phyloP scores from a whole-genome alignment of 805 yeast genomes.

The Metschnikowia continentalis region DNA sequence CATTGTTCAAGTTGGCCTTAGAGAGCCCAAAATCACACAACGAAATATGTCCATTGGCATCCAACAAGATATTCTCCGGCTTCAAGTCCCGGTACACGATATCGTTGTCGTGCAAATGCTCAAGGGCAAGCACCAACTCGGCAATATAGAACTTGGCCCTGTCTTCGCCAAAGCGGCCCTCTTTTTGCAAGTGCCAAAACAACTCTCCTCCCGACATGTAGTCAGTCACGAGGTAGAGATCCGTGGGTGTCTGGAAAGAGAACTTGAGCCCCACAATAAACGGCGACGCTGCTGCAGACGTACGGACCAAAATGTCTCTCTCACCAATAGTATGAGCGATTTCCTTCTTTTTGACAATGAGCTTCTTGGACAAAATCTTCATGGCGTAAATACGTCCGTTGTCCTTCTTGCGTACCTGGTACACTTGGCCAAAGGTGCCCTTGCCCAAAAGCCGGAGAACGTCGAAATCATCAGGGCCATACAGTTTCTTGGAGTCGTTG shows the following conservation, averaged over 20 bases:
- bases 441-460: constrained; percentile 86
- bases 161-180: constrained; percentile 88
- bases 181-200: constrained; percentile 95
- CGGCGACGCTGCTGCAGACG: constrained; percentile 84
- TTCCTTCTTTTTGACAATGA: constrained; percentile 94
- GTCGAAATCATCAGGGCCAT: constrained; percentile 94
- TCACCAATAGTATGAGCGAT: constrained; percentile 98
- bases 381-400: constrained; percentile 91
- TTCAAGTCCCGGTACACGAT: constrained; percentile 95
- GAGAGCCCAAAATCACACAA: constrained; percentile 96
- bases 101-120: constrained; percentile 91
- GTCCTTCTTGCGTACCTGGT: constrained; percentile 89
- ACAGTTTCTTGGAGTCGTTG: constrained; percentile 64
- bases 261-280: constrained; percentile 94
- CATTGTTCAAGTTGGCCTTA: constrained; percentile 81
- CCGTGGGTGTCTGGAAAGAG: constrained; percentile 92
- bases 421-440: constrained; percentile 97
- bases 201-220: constrained; percentile 98
- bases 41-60: constrained; percentile 96
- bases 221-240: constrained; percentile 90
- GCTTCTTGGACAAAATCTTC: constrained; percentile 93
- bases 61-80: constrained; percentile 92
- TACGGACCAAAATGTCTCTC: constrained; percentile 87
- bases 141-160: constrained; percentile 97
- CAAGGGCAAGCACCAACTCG: constrained; percentile 87